phyloP scores from a whole-genome alignment of 2,329 filamentous ascomycete species.

The Fusarium sp. region DNA sequence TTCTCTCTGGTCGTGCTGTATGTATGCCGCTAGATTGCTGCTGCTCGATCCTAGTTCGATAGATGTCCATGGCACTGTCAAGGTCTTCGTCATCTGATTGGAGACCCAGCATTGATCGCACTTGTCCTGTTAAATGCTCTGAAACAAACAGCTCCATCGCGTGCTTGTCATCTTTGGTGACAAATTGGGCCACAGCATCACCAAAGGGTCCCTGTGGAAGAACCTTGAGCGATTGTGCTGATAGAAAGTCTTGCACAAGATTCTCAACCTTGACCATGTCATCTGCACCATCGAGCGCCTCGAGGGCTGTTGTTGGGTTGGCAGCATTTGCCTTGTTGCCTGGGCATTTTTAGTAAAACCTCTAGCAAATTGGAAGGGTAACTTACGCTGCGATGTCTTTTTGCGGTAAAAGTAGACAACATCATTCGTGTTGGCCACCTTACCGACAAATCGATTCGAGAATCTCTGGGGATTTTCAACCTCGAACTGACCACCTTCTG shows the following conservation, averaged over 20 bases:
- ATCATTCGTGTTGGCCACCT: slow-evolving; percentile 93
- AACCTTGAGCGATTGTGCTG: slow-evolving; percentile 89
- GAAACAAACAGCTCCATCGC: slow-evolving; percentile 86
- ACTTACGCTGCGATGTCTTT: slow-evolving; percentile 69
- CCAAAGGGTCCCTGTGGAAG: slow-evolving; percentile 93
- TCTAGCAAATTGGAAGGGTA: fast-evolving
- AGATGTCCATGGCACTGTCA: slow-evolving; percentile 78
- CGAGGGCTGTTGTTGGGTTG: slow-evolving; percentile 73
- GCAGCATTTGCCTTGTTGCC: slow-evolving; percentile 55
- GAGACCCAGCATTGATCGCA: slow-evolving; percentile 75
- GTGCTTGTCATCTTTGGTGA: slow-evolving; percentile 94
- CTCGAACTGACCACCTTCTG: slow-evolving; percentile 87
- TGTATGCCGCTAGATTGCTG: slow-evolving; percentile 74
- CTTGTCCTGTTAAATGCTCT: slow-evolving; percentile 76
- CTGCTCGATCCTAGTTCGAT: slow-evolving; percentile 77
- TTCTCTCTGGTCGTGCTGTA: slow-evolving; percentile 55
- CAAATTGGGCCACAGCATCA: slow-evolving; percentile 91
- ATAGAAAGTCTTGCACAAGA: slow-evolving; percentile 88
- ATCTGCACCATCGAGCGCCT: slow-evolving; percentile 60
- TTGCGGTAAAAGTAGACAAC: slow-evolving; percentile 94
- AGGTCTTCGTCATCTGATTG: slow-evolving; percentile 76
- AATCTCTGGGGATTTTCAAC: slow-evolving; percentile 96
- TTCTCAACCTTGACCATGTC: slow-evolving; percentile 90
- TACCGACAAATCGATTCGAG: slow-evolving; percentile 90
- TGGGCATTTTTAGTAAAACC: slow-evolving; percentile 25